Percentiles rank a stretch among this genome's conserved stretches.
Evolutionary conservation across 1,284 basidiomycete species (phyloP).

Genomic region (Sphagnurus paluster): DNA sequence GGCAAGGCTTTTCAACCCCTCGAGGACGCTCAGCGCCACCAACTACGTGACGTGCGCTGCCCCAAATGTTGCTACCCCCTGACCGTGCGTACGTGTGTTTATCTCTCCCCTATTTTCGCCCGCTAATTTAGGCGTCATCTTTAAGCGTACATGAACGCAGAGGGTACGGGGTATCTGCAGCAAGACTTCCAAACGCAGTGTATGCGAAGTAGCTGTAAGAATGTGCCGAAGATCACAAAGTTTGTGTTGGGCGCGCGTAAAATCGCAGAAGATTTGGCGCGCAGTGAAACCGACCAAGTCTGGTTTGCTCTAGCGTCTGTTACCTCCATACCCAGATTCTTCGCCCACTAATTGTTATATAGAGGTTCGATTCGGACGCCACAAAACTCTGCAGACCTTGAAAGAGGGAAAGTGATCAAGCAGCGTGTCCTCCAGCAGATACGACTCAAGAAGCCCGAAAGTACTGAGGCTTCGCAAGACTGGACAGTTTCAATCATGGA

Average conservation of each 20-base stretch:
- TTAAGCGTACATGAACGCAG: conserved; percentile 6
- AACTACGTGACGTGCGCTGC: neutral
- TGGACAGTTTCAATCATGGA: conserved; percentile 5
- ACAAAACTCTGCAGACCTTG: neutral
- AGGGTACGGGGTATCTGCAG: conserved; percentile 10
- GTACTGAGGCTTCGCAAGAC: neutral
- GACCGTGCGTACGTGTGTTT: neutral
- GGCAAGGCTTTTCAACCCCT: conserved; percentile 7
- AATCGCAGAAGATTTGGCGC: conserved; percentile 27
- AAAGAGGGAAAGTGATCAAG: conserved; percentile 2
- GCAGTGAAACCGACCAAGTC: too few relatives aligned
- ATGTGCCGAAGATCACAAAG: conserved; percentile 2
- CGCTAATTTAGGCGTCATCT: neutral
- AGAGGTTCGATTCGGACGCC: neutral
- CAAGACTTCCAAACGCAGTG: conserved; percentile 1
- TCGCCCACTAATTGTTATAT: neutral
- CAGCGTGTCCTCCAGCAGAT: neutral
- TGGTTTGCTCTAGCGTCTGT: too few relatives aligned
- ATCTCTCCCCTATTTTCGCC: neutral
- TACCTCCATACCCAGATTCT: too few relatives aligned
- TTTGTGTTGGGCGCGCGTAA: conserved; percentile 3
- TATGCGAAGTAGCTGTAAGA: neutral
- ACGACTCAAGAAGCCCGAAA: neutral
- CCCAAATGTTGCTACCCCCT: conserved; percentile 5
- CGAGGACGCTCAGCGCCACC: conserved; percentile 3